Percentiles rank a stretch among this genome's conserved stretches.
These are phyloP conservation scores for Pterocarpus macrocarpus DNA, from an alignment of 306 rosid genomes.

Conservation along the genomic window DNA sequence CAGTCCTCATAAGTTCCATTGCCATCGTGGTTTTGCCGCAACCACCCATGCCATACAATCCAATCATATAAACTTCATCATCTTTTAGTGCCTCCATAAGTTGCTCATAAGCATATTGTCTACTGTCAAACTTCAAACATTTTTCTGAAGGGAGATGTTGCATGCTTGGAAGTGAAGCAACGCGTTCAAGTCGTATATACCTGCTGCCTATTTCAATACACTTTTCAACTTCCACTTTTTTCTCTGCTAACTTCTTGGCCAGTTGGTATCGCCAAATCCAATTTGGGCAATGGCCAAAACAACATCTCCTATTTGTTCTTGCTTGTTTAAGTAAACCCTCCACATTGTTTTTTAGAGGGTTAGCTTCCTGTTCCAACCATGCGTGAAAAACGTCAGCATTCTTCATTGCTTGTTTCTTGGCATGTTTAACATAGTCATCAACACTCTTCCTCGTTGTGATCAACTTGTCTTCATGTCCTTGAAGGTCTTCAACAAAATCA, in stretches of 20 bases:
- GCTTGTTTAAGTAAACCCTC: not conserved
- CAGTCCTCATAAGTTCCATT: not conserved
- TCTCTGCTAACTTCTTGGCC: not conserved
- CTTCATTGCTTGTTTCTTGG: not conserved
- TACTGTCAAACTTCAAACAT: not conserved
- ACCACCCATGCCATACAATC: conserved; percentile 29
- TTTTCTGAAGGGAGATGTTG: not conserved
- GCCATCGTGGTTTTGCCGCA: conserved; percentile 36
- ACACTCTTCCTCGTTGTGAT: not conserved
- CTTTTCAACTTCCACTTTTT: not conserved
- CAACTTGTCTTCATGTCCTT: not conserved
- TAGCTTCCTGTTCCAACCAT: not conserved
- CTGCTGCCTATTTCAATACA: not conserved
- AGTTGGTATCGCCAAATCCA: conserved; percentile 12
- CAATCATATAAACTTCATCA: conserved; percentile 7
- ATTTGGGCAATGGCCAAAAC: conserved; percentile 12
- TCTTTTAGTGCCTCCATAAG: conserved; percentile 26
- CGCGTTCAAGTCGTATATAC: not conserved
- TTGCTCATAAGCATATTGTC: not conserved
- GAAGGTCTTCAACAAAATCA: conserved; percentile 18
- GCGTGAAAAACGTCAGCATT: not conserved
- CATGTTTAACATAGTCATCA: not conserved
- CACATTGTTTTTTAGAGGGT: not conserved
- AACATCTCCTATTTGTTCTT: not conserved
- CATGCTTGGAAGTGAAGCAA: not conserved